A percentile compares a stretch with the other conserved stretches of the same genome.
phyloP scores from a whole-genome alignment of 352 stramenopile genomes.

The Globisporangium heterothallicum region DNA sequence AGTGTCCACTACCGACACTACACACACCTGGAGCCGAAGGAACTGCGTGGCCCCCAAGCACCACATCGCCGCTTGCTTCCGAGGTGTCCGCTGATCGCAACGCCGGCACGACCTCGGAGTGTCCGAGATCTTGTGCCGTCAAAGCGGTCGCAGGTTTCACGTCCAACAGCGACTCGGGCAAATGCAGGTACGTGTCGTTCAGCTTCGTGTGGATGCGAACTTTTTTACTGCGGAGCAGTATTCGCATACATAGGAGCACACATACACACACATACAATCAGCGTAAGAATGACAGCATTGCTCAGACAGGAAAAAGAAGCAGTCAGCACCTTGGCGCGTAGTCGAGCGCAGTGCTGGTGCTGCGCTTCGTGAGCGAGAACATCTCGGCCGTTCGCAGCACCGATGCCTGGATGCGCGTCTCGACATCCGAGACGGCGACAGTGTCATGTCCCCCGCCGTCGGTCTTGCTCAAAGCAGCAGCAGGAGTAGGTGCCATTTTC shows the following conservation, averaged over 20 bases:
- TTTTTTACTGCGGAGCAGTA: slow-evolving; percentile 51
- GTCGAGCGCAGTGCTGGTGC: slow-evolving; percentile 29
- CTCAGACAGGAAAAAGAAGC: not conserved
- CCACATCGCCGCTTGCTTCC: slow-evolving; percentile 10
- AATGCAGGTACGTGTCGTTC: slow-evolving; percentile 45
- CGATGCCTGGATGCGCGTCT: slow-evolving; percentile 50
- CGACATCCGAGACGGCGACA: slow-evolving; percentile 11
- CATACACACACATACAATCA: slow-evolving; percentile 4
- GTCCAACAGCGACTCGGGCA: slow-evolving; percentile 50
- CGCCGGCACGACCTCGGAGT: too few relatives aligned
- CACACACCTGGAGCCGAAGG: slow-evolving; percentile 12
- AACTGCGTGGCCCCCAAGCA: slow-evolving; percentile 9
- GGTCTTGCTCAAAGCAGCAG: not conserved
- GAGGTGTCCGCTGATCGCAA: slow-evolving; percentile 4
- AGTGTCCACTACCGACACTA: not conserved
- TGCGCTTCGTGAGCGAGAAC: slow-evolving; percentile 68
- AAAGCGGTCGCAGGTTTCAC: slow-evolving; percentile 12
- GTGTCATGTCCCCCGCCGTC: not conserved
- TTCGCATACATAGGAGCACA: not conserved
- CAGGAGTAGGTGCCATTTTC: not conserved
- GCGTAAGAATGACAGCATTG: not conserved
- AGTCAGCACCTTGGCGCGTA: slow-evolving; percentile 49
- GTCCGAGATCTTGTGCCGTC: too few relatives aligned
- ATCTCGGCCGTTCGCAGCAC: slow-evolving; percentile 64
- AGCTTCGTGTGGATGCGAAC: slow-evolving; percentile 65